phyloP scores from a whole-genome alignment of 768 basidiomycete species.

The Mycena alexandri region DNA sequence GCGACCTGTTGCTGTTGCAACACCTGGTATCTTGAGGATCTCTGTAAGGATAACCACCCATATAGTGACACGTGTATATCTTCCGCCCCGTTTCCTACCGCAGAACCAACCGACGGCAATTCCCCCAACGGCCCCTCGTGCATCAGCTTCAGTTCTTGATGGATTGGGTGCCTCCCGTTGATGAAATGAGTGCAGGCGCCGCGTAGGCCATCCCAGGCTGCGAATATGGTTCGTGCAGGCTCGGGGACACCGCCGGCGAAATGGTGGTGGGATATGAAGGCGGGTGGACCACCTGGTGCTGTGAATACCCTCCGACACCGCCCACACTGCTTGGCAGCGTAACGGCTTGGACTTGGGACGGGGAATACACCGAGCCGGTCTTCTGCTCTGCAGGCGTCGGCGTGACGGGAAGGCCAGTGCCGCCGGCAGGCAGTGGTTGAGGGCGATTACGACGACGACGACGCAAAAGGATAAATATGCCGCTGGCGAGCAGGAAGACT shows the following conservation, averaged over 20 bases:
- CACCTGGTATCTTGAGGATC: conserved; percentile 10
- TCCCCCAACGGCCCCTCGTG: conserved; percentile 4
- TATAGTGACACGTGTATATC: no score
- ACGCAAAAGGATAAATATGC: conserved; percentile 10
- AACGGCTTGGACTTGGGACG: conserved; percentile 5
- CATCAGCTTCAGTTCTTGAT: not conserved
- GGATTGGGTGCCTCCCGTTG: no score
- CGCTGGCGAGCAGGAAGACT: conserved; percentile 7
- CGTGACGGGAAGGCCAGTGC: conserved; percentile 1
- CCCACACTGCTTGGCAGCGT: conserved; percentile 11
- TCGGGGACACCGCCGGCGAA: conserved; percentile 8
- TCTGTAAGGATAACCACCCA: no score
- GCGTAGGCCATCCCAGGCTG: not conserved
- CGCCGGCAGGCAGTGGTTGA: conserved; percentile 11
- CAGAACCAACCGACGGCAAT: conserved; percentile 6
- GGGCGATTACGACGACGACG: conserved; percentile 16
- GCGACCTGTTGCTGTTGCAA: conserved; percentile 7
- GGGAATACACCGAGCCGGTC: conserved; percentile 6
- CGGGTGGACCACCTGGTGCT: conserved; percentile 8
- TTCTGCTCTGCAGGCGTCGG: conserved; percentile 17
- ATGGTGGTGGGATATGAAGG: conserved; percentile 18
- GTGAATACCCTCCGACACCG: conserved; percentile 13
- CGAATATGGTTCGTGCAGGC: conserved; percentile 1
- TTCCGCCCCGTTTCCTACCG: not conserved
- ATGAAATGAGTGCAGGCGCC: not conserved